These are phyloP conservation scores for Epichloe typhina DNA, from an alignment of 2,329 filamentous ascomycete genomes.

Conservation along the genomic window DNA sequence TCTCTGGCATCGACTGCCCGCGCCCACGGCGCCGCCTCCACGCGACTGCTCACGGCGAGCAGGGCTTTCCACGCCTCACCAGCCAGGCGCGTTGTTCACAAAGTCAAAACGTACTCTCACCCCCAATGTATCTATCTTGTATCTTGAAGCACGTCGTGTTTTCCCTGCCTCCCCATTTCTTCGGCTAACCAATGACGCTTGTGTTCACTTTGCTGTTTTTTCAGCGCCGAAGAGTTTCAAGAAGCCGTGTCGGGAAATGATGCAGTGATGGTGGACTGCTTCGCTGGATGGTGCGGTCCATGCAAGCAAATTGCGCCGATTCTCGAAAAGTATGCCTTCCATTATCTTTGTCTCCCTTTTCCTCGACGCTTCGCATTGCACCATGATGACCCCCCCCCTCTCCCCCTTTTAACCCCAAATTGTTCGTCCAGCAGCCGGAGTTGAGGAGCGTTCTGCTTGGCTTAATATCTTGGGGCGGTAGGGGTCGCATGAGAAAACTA, in stretches of 20 bases:
- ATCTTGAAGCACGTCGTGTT: too few relatives aligned
- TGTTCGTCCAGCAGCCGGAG: too few relatives aligned
- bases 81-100: conserved; percentile 31
- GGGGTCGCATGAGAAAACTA: neutral
- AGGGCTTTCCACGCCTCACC: conserved; percentile 23
- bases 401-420: too few relatives aligned
- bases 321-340: conserved; percentile 26
- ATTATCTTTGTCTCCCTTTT: neutral
- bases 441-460: too few relatives aligned
- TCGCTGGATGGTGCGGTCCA: conserved; percentile 83
- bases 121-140: too few relatives aligned
- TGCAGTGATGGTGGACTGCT: conserved; percentile 70
- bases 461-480: too few relatives aligned
- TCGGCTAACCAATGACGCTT: too few relatives aligned
- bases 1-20: conserved; percentile 1
- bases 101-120: conserved; percentile 22
- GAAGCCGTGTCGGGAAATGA: conserved; percentile 35
- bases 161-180: too few relatives aligned
- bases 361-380: neutral
- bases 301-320: conserved; percentile 81
- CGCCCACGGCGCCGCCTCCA: neutral
- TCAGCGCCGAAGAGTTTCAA: conserved; percentile 47
- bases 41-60: conserved; percentile 2
- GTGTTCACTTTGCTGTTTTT: neutral
- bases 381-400: too few relatives aligned